Percentiles rank a stretch among this genome's conserved stretches.
Conservation (phyloP, 2,329 filamentous ascomycete genomes). For the Aspergillus ruber region DNA sequence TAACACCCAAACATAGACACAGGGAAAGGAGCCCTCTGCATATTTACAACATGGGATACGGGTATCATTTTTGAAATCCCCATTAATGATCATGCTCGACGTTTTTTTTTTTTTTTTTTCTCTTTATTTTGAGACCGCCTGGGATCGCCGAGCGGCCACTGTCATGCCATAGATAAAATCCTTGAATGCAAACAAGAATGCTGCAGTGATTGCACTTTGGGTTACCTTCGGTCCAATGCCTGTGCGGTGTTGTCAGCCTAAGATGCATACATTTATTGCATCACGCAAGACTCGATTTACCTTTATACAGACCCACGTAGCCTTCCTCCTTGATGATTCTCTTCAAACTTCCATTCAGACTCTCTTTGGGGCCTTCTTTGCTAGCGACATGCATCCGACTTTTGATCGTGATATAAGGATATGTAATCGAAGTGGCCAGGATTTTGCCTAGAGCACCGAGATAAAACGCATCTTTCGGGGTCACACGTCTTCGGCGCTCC, state of each 20-base stretch:
- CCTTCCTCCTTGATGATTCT: slow-evolving; percentile 83
- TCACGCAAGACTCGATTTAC: slow-evolving; percentile 46
- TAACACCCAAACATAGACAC: too few relatives aligned
- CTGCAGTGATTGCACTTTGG: slow-evolving; percentile 92
- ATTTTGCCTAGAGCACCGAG: slow-evolving; percentile 91
- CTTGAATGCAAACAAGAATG: slow-evolving; percentile 96
- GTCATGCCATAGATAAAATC: slow-evolving; percentile 75
- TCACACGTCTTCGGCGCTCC: slow-evolving; percentile 70
- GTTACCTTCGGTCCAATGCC: slow-evolving; percentile 94
- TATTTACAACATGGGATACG: too few relatives aligned
- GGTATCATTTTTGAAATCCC: not conserved
- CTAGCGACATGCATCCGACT: slow-evolving; percentile 91
- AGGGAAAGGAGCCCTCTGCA: too few relatives aligned
- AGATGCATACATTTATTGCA: not conserved
- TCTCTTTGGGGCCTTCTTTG: slow-evolving; percentile 68
- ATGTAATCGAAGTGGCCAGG: slow-evolving; percentile 86
- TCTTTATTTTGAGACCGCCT: slow-evolving; percentile 24
- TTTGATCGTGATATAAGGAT: slow-evolving; percentile 98
- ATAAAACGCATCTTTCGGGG: slow-evolving; percentile 80
- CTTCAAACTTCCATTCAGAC: slow-evolving; percentile 69
- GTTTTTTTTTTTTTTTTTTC: too few relatives aligned
- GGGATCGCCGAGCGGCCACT: slow-evolving; percentile 26
- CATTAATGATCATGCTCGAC: too few relatives aligned
- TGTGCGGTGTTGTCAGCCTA: slow-evolving; percentile 32
- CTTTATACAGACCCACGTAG: slow-evolving; percentile 87